Percentiles rank a stretch among this genome's conserved stretches.
Conservation (phyloP, 2,329 filamentous ascomycete species). For the Nemania sp. region DNA sequence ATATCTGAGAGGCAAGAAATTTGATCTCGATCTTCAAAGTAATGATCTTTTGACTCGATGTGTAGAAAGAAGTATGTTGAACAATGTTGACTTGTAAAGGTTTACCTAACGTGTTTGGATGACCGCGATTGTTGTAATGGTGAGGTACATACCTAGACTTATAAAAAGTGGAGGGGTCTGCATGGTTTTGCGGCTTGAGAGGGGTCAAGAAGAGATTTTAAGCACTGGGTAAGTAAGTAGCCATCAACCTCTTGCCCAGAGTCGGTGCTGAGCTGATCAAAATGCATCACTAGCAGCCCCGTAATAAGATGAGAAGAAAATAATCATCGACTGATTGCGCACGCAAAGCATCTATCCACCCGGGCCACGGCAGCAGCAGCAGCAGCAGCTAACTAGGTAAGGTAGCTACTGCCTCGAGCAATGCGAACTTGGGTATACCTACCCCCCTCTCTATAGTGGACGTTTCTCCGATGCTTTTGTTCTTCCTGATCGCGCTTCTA, state of each 20-base stretch:
- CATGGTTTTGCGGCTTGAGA: constrained; percentile 11
- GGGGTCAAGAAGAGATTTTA: constrained; percentile 21
- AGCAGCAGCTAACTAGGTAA: too few species aligned
- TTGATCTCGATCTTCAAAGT: too few species aligned
- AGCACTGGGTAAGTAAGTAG: constrained; percentile 10
- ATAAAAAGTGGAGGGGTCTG: constrained; percentile 10
- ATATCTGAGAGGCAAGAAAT: too few species aligned
- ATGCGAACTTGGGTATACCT: too few species aligned
- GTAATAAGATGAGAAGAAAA: constrained; percentile 16
- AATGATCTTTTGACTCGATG: too few species aligned
- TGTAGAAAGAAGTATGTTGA: too few species aligned
- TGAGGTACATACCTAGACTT: constrained; percentile 11
- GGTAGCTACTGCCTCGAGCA: too few species aligned
- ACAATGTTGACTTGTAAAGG: neutral
- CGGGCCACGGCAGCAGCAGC: neutral
- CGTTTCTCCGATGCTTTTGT: too few species aligned
- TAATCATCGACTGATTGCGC: constrained; percentile 18
- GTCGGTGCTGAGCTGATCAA: constrained; percentile 9
- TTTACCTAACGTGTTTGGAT: neutral
- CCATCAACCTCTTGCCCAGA: neutral
- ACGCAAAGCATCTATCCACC: constrained; percentile 2
- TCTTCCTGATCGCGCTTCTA: too few species aligned
- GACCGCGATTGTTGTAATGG: neutral
- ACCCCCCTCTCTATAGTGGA: too few species aligned
- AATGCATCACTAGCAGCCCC: constrained; percentile 15